Evolutionary conservation across 164 flowering plant genomes (phyloP), one percentile per base, ranked within the genome.

Genomic region (Aristolochia californica): DNA sequence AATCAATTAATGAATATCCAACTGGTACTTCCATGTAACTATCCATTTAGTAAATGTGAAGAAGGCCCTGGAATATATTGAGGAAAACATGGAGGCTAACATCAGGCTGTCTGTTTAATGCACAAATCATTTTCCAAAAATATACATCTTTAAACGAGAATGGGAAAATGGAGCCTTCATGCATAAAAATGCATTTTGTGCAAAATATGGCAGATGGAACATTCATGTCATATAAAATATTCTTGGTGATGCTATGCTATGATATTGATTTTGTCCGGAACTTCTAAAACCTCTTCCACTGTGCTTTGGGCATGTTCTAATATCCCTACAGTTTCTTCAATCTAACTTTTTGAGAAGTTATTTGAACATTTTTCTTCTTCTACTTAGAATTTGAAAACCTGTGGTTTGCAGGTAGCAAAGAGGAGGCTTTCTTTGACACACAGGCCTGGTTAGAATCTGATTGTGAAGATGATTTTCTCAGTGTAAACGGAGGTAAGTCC

Each of bases 401-500:
- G 50, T 54, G 44, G 13, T 44, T 25, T 55, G 65, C 83, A 89
- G 95, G 84, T 45, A 87, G 88, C 65, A 84, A 80, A 66, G 97
- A 84, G 20, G 97, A 89, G 58, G 52, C 63, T 25, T 89, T 87
- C 76, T 87, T 83, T 59, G 97, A 89, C 66, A 78, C 90, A 16
- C 80, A 69, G 38, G 70, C 84, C 28, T 89, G 93, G 88, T 60
- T 89, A 54, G 95, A 89, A 2, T 89, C 97, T 4, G 97, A 89
- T 56, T 83, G 87, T 60, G 97, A 89, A 44, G 97, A 89, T 69
- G 97, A 88, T 65, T 89, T 79, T 65, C 60, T 52, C 50, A 89
- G 97, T 59, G 95, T 89, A 67, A 80, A 82, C 71, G 97, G 97
- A 25, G 95, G 97, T 89, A 78, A 74, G 76, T 49, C 17, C 27